Evolutionary conservation across 257 asterid species (phyloP).

Genomic region (Cruciata laevipes): DNA sequence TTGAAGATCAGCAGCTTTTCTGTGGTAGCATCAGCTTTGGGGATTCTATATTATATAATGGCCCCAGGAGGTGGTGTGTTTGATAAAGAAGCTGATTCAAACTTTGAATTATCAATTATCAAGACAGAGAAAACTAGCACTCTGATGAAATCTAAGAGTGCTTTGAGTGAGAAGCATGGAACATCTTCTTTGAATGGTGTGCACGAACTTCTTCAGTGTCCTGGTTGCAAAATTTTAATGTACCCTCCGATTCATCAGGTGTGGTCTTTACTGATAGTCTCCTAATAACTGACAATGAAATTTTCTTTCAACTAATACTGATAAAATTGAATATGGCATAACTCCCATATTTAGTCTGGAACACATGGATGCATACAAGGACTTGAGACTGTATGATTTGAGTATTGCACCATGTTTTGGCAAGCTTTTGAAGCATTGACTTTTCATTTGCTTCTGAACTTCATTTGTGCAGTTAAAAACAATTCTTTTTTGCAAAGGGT

Average conservation of each 20-base stretch:
- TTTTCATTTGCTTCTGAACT: background rate
- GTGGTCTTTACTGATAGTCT: slow-evolving; percentile 2
- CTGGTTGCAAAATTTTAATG: slow-evolving; percentile 55
- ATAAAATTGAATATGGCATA: background rate
- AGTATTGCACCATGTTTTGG: background rate
- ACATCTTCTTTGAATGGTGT: slow-evolving; percentile 36
- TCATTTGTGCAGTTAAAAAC: background rate
- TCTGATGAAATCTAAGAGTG: slow-evolving; percentile 15
- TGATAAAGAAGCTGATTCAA: slow-evolving; percentile 45
- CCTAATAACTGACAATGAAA: background rate
- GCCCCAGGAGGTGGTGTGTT: slow-evolving; percentile 54
- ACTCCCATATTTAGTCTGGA: background rate
- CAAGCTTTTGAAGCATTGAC: background rate
- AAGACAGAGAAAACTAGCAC: slow-evolving; percentile 34
- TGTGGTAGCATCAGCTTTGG: slow-evolving; percentile 5
- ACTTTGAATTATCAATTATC: slow-evolving; percentile 25
- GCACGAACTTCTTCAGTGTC: slow-evolving; percentile 73
- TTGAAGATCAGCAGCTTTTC: background rate
- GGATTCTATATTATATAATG: slow-evolving; percentile 29
- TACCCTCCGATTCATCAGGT: slow-evolving; percentile 91
- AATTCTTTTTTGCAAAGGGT: background rate
- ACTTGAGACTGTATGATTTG: background rate
- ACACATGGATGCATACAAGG: background rate
- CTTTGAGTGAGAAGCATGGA: slow-evolving; percentile 37
- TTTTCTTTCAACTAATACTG: background rate